Evolutionary conservation across 257 asterid species (phyloP).

Genomic region (Solanum tarijense): DNA sequence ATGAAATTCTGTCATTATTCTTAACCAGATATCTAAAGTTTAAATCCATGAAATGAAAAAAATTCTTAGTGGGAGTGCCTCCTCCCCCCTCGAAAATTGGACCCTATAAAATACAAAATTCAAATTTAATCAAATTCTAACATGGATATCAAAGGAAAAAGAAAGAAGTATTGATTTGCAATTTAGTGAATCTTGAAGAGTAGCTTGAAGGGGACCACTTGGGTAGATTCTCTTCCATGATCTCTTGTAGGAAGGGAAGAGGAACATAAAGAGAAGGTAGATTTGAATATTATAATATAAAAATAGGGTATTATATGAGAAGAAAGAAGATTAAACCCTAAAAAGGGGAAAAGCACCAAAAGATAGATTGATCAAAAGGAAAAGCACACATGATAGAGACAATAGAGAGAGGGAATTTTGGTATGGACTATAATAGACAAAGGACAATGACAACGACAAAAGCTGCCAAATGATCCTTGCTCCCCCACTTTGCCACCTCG

Average conservation of each 20-base stretch:
- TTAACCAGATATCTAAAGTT: background rate
- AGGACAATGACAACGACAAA: constrained; percentile 6
- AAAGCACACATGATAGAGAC: constrained; percentile 16
- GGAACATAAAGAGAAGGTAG: background rate
- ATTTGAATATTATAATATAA: background rate
- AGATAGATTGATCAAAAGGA: constrained; percentile 67
- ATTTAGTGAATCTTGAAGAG: background rate
- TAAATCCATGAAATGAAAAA: too few species aligned
- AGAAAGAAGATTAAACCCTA: constrained; percentile 23
- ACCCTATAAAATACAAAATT: background rate
- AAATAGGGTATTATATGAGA: background rate
- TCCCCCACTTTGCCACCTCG: constrained; percentile 8
- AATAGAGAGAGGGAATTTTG: background rate
- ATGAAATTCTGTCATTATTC: background rate
- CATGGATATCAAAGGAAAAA: background rate
- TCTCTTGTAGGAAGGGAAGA: background rate
- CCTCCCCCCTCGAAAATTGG: background rate
- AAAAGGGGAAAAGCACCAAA: constrained; percentile 62
- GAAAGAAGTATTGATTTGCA: background rate
- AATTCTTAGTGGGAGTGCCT: background rate
- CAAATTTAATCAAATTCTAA: too few species aligned
- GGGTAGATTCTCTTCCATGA: background rate
- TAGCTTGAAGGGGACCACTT: background rate
- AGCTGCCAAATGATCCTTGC: constrained; percentile 37
- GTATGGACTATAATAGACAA: constrained; percentile 1